Base-by-base conservation (phyloP, 805 yeast genomes). In the Cyberlindnera veronae region DNA sequence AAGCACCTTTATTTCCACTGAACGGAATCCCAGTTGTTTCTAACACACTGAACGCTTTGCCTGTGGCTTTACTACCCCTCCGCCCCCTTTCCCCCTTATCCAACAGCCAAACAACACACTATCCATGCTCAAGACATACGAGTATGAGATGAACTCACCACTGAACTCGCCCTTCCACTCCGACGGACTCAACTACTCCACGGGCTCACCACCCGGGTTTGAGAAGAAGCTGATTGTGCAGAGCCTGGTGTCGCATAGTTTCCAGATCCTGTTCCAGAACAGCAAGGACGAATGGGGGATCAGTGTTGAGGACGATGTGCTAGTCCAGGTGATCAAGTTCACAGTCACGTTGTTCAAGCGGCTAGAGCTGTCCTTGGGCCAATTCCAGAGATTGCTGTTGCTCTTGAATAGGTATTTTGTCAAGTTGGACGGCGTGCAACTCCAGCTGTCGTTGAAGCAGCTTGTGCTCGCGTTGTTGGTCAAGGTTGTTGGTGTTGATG, bases 121-220 rank as follows among this genome's bases (percentile, higher is more conserved):
- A 8, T 22, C 36, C n/a, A 42, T 42, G 45, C 31, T 39, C 24
- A 17, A 42, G 39, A 39, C 26, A n/a, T 39, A 38, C 29, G 46
- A 42, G 16, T 29, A 38, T 31, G 50, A 46, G 18, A 46, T 46
- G 47, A 43, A 40, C 34, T 46, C 50, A 16, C 50, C 50, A 6
- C 39, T 46, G 29, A 41, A 46, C 34, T 46, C 49, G 6, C 49
- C 49, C 8, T 46, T 42, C 41, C 44, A 39, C 16, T 34, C 41
- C 17, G 42, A 45, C 32, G 31, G 23, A 13, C 20, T 32, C 32
- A 42, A 45, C 42, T 45, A 45, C 35, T 31, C 44, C 21, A 42
- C 49, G 6, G 48, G 35, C 19, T 6, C 29, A 11, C 20, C 36
- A 12, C 32, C 38, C 11, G 34, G 29, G 34, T 41, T 47, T 26